Base-by-base conservation (phyloP, 768 basidiomycete genomes). In the Mycena latifolia region DNA sequence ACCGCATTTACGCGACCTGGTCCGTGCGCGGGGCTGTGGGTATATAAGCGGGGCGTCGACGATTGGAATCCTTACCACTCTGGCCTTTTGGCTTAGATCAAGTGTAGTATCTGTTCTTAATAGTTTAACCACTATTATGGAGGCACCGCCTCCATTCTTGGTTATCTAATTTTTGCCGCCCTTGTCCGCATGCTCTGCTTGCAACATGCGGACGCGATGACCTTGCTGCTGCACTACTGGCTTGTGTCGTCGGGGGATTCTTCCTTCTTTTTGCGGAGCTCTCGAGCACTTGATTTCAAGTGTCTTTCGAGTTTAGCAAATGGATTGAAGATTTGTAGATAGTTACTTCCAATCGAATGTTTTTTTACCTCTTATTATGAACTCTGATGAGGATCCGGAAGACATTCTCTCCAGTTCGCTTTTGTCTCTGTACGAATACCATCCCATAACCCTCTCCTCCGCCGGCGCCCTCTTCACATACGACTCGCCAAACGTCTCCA, bases 11-110 rank as follows among this genome's bases (percentile, higher is more conserved):
- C 50, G 31, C n/a, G 31, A 35, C 31, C 29, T 52, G 51, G 51
- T 52, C 51, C 51, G 51, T 52, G 51, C 51, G 51, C 51, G 51
- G 51, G 7, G 29, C 12, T 22, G 18, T 29, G 50, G 29, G 29
- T 52, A 52, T 52, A 52, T 52, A 52, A 52, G 31, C 2, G 11
- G 51, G 17, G 17, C 8, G 8, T 52, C 31, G 5, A 52, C 29
- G n/a, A 3, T 24, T 2, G 3, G 45, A 65, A 17, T 65, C 63
- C 28, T 89, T 84, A 91, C 90, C 91, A 91, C 91, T 92, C 91
- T 92, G 91, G 91, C 90, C 91, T 92, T 91, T 92, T 93, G 92
- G 92, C 92, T 93, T 93, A 92, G 92, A 93, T 93, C 92, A 93
- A 93, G 92, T 93, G 92, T 93, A 93, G 92, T 93, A 94, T 93